Percentiles rank a stretch among this genome's conserved stretches.
Evolutionary conservation across 148 eudicot species (phyloP).

Genomic region (Arctostaphylos glauca): DNA sequence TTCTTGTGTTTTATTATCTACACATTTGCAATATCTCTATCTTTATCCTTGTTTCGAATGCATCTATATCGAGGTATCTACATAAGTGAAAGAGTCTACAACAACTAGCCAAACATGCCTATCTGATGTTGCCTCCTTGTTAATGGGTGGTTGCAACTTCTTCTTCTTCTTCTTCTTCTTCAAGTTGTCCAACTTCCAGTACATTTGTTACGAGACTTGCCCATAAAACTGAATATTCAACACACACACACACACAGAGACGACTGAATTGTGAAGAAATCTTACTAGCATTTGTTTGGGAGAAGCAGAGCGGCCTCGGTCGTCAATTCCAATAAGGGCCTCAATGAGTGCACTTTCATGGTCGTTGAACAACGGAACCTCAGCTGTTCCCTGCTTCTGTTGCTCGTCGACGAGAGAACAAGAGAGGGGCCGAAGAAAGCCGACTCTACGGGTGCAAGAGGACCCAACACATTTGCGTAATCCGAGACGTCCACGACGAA

Average conservation of each 20-base stretch:
- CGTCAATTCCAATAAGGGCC: slow-evolving; percentile 82
- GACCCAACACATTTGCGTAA: background rate
- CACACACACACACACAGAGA: background rate
- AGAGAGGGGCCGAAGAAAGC: slow-evolving; percentile 6
- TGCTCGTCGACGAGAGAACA: slow-evolving; percentile 26
- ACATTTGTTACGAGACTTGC: no score
- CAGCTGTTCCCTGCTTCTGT: slow-evolving; percentile 15
- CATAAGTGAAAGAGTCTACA: no score
- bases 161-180: no score
- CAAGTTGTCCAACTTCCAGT: no score
- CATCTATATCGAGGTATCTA: no score
- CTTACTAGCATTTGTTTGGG: slow-evolving; percentile 62
- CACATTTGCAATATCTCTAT: no score
- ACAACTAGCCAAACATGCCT: no score
- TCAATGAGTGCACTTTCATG: slow-evolving; percentile 63
- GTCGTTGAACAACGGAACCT: slow-evolving; percentile 33
- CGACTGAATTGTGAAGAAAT: background rate
- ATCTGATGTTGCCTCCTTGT: no score
- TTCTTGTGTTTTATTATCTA: no score
- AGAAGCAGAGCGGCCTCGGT: slow-evolving; percentile 89
- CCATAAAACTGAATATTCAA: background rate
- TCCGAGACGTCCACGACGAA: background rate
- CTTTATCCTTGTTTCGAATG: no score
- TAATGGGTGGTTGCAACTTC: no score
- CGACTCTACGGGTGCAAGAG: background rate